phyloP scores from a whole-genome alignment of 2,329 filamentous ascomycete species.

The Paecilomyces sp. region DNA sequence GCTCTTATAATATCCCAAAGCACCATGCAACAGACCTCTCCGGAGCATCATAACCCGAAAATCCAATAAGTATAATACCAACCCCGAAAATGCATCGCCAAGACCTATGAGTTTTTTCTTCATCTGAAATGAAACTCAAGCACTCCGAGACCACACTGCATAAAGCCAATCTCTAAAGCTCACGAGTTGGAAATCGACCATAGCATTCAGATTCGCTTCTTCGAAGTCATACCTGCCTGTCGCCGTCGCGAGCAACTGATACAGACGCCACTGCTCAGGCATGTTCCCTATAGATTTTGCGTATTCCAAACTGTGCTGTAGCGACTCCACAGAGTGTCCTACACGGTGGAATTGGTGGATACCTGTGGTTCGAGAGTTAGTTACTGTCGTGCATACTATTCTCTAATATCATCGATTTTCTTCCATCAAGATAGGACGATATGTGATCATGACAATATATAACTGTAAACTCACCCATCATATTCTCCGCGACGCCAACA shows the following conservation, averaged over 20 bases:
- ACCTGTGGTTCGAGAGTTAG: slow-evolving; percentile 5
- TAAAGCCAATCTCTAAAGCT: slow-evolving; percentile 51
- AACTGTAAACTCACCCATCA: slow-evolving; percentile 27
- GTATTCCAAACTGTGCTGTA: slow-evolving; percentile 16
- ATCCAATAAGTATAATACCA: no score
- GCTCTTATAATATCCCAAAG: no score
- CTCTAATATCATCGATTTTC: no score
- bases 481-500: slow-evolving; percentile 48
- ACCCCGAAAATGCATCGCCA: neutral
- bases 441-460: no score
- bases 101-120: neutral
- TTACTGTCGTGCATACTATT: neutral
- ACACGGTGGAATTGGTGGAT: slow-evolving; percentile 15
- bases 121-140: slow-evolving; percentile 4
- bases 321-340: slow-evolving; percentile 14
- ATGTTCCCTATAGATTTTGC: slow-evolving; percentile 26
- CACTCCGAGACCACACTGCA: slow-evolving; percentile 32
- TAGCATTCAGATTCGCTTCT: slow-evolving; percentile 53
- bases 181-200: slow-evolving; percentile 42
- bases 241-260: slow-evolving; percentile 60
- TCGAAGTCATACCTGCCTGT: slow-evolving; percentile 62
- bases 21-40: no score
- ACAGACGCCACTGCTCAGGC: slow-evolving; percentile 37
- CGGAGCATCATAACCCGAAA: no score
- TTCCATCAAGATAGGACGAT: neutral